These are phyloP conservation scores for Aspergillus saccharolyticus DNA, from an alignment of 495 filamentous ascomycete species.

Conservation along the genomic window DNA sequence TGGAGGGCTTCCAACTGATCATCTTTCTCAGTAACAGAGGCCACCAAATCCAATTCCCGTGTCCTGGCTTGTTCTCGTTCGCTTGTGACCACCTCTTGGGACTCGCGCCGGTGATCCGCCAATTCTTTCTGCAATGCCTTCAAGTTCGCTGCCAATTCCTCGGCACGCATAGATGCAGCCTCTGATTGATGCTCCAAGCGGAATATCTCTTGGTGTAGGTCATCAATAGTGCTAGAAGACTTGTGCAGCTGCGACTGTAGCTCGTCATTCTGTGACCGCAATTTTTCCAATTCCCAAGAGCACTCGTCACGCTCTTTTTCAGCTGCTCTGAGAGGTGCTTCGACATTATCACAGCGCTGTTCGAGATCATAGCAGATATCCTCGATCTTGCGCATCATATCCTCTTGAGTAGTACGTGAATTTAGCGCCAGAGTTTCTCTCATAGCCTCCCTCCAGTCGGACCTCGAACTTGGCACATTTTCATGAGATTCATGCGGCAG, in stretches of 20 bases:
- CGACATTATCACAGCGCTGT: slow-evolving; percentile 44
- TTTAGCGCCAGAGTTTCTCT: slow-evolving; percentile 30
- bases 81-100: slow-evolving; percentile 16
- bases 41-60: slow-evolving; percentile 40
- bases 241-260: slow-evolving; percentile 24
- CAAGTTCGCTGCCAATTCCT: slow-evolving; percentile 29
- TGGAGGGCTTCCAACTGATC: slow-evolving; percentile 39
- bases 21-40: slow-evolving; percentile 43
- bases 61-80: slow-evolving; percentile 32
- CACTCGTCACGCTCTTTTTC: slow-evolving; percentile 40
- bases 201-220: slow-evolving; percentile 27
- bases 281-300: slow-evolving; percentile 20
- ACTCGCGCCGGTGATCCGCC: slow-evolving; percentile 21
- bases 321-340: slow-evolving; percentile 43
- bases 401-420: slow-evolving; percentile 32
- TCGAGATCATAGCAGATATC: slow-evolving; percentile 53
- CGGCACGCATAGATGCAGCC: slow-evolving; percentile 16
- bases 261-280: slow-evolving; percentile 25
- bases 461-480: slow-evolving; percentile 14
- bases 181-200: slow-evolving; percentile 28
- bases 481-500: slow-evolving; percentile 11
- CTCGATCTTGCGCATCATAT: slow-evolving; percentile 43
- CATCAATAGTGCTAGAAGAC: slow-evolving; percentile 16
- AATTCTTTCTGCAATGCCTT: slow-evolving; percentile 24
- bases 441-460: slow-evolving; percentile 44